Evolutionary conservation across 2,329 filamentous ascomycete species (phyloP).

Genomic region (Phaeosphaeriaceae sp.): DNA sequence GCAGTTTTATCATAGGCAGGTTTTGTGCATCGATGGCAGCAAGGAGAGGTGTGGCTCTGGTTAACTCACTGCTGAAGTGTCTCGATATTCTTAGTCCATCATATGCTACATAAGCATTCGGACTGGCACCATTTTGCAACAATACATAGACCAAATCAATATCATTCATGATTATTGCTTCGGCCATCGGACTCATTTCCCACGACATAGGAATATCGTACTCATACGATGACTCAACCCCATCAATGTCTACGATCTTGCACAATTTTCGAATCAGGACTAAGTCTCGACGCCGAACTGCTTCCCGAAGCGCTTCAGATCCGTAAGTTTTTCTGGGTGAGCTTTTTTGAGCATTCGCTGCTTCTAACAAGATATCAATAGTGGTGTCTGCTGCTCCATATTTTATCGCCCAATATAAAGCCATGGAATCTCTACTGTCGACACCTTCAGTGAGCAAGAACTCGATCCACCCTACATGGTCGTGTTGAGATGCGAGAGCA

Average conservation of each 20-base stretch:
- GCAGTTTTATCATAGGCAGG: too few relatives aligned
- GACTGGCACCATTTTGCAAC: not conserved
- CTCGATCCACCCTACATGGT: not conserved
- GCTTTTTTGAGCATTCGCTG: not conserved
- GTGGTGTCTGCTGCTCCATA: not conserved
- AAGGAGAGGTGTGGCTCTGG: too few relatives aligned
- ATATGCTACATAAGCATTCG: not conserved
- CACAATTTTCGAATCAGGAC: not conserved
- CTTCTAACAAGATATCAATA: not conserved
- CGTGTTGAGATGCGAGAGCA: not conserved
- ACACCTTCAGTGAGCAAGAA: not conserved
- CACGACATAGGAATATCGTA: too few relatives aligned
- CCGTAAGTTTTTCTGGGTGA: not conserved
- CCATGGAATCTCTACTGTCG: not conserved
- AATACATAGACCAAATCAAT: not conserved
- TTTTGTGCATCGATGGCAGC: too few relatives aligned
- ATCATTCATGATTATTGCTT: too few relatives aligned
- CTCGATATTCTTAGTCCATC: too few relatives aligned
- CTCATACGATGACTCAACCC: not conserved
- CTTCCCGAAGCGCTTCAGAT: not conserved
- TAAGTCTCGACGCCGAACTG: not conserved
- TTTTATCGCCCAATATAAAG: not conserved
- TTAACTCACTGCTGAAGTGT: too few relatives aligned
- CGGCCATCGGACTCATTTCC: too few relatives aligned
- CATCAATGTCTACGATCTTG: not conserved